These are phyloP conservation scores for Yamadazyma olivae DNA, from an alignment of 805 yeast species.

Conservation along the genomic window DNA sequence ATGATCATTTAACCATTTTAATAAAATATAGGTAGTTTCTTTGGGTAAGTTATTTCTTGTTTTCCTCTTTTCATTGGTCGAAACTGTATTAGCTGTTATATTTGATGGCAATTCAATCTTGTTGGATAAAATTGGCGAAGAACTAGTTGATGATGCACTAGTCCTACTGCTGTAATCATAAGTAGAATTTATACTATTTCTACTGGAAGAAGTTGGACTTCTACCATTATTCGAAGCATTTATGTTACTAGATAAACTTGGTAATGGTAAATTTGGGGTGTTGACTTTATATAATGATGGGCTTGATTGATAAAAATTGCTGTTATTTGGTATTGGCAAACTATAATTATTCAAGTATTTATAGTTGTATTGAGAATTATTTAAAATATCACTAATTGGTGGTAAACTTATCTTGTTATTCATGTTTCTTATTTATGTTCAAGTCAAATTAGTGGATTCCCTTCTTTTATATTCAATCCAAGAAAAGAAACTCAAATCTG, in stretches of 20 bases:
- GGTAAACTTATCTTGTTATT: conserved; percentile 33
- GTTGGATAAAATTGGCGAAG: neutral
- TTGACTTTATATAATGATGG: conserved; percentile 1
- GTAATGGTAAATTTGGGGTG: too few relatives aligned
- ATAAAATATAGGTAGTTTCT: conserved; percentile 67
- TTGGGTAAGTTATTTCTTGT: conserved; percentile 75
- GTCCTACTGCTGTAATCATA: neutral
- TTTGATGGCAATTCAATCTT: conserved; percentile 5
- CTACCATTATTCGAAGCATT: neutral
- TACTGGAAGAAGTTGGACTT: neutral
- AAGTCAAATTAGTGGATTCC: neutral
- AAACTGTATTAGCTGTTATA: conserved; percentile 6
- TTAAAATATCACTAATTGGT: conserved; percentile 40
- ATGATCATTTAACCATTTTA: conserved; percentile 73
- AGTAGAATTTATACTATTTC: too few relatives aligned
- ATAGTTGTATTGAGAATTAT: conserved; percentile 1
- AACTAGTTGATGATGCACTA: too few relatives aligned
- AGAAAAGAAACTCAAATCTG: too few relatives aligned
- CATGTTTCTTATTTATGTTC: conserved; percentile 8
- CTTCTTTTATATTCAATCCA: neutral
- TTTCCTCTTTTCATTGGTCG: conserved; percentile 21
- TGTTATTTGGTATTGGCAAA: neutral
- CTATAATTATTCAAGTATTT: neutral
- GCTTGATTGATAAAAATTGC: neutral
- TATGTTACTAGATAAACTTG: neutral